phyloP scores from a whole-genome alignment of 2,329 filamentous ascomycete genomes.

The Trichoderma oligosporum region DNA sequence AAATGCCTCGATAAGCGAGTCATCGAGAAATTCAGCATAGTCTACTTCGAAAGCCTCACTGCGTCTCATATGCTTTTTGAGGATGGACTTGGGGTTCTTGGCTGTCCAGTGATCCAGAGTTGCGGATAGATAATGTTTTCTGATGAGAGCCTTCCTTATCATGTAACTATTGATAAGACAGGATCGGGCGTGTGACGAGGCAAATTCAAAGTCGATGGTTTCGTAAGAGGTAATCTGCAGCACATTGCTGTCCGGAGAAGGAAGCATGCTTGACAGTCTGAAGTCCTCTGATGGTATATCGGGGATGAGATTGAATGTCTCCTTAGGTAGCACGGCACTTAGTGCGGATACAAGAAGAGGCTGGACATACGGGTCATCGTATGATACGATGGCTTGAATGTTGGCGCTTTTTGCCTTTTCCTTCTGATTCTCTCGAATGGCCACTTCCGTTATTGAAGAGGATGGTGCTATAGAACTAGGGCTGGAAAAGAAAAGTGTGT shows the following conservation, averaged over 20 bases:
- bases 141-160: conserved; percentile 91
- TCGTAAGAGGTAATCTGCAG: conserved; percentile 88
- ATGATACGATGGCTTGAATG: conserved; percentile 69
- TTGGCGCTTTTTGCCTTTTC: conserved; percentile 19
- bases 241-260: conserved; percentile 41
- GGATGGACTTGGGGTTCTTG: conserved; percentile 70
- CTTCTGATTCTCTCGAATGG: conserved; percentile 23
- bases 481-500: conserved; percentile 27
- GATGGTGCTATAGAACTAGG: conserved; percentile 17
- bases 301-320: conserved; percentile 53
- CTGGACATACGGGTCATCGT: conserved; percentile 86
- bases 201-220: conserved; percentile 75
- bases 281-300: conserved; percentile 35
- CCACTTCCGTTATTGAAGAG: conserved; percentile 20
- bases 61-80: conserved; percentile 69
- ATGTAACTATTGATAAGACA: conserved; percentile 84
- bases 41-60: conserved; percentile 89
- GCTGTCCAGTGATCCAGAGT: conserved; percentile 82
- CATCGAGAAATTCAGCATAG: conserved; percentile 94
- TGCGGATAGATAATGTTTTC: conserved; percentile 87
- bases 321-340: conserved; percentile 53
- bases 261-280: conserved; percentile 37
- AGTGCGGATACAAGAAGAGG: conserved; percentile 77
- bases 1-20: conserved; percentile 84
- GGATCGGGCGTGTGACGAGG: conserved; percentile 57